Evolutionary conservation across 106 monocot genomes (phyloP), one percentile per base, ranked within the genome.

Genomic region (Allium fistulosum): DNA sequence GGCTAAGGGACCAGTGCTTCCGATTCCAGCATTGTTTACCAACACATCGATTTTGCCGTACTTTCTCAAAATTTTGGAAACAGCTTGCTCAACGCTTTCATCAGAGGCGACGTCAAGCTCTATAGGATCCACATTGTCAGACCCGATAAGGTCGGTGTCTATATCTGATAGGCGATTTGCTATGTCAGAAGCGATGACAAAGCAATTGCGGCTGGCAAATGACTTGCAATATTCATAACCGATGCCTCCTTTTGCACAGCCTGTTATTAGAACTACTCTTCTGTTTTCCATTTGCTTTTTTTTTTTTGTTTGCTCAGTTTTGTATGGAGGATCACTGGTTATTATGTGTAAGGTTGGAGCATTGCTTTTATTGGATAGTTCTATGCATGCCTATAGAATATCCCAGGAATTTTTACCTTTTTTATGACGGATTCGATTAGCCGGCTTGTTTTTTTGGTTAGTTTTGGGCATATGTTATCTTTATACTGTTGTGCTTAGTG

Each of bases 201-300:
- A 61, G 82, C 82, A 82, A 18, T 69, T 69, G 17, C 51, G 77
- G 28, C 12, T 59, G 62, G 77, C 60, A 57, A 82, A 82, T 27
- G 82, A 77, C 62, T 71, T 70, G 82, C 82, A 82, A 69, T 82
- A 82, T 74, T 82, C 82, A 56, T 78, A 67, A 37, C 82, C 82
- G 56, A 82, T 82, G 66, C 82, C 82, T 49, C 82, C 82, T 53
- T 78, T 77, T 48, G 70, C 77, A 59, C 82, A 82, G 45, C 82
- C 82, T 26, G 82, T 82, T 64, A 82, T 60, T 9, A 82, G 70
- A 0, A 82, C 82, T 2, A 82, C 67, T 16, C 49, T 67, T 60
- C 56, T 67, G 64, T 75, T 13, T 13, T 45, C 51, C 71, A 15
- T 17, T 18, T 59, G 59, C 53, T 5, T 37, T 37, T 2, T 5